Base-by-base conservation (phyloP, 192 early-diverging fungal genomes). In the Phycomyces blakesleeanus region DNA sequence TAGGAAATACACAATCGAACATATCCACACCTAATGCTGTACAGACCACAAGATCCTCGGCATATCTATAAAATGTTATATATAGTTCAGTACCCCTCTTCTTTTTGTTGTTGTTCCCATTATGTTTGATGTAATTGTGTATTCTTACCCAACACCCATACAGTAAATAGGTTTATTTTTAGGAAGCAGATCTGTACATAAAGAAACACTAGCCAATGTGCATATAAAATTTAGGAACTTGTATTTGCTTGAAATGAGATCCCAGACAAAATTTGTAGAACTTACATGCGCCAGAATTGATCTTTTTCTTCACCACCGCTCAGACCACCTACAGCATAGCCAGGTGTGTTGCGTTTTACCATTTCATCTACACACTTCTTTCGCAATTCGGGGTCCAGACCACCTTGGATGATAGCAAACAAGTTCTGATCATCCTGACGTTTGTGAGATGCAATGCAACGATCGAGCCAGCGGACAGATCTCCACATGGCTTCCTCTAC, bases 1-100 rank as follows among this genome's bases (percentile, higher is more conserved):
- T 94, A 0, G 92, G 92, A 69, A 88, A 94, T 24, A 94, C 92
- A 73, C 92, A 94, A 67, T 94, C 92, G 71, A 88, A 94, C 90
- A 92, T 92, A 71, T 94, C 90, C 42, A 94, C 89, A 38, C 92
- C 92, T 64, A 94, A 74, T 37, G 92, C 90, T 24, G 85, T 83
- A 79, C 92, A 92, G 1, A 94, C 88, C 2, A 94, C 89, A 66
- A 92, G 67, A 71, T 94, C 90, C 57, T 89, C 89, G 6, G 90
- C 88, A 55, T 92, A 86, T 11, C 79, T 80, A 72, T 12, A 59
- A 3, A 5, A 22, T 12, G 6, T 21, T 12, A 40, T 16, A 40
- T 57, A 10, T 22, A 15, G 22, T 8, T 14, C 40, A 11, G 7
- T 34, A 34, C 57, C 20, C 63, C 5, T 18, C n/a, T n/a, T n/a